Percentiles rank a stretch among this genome's conserved stretches.
Evolutionary conservation across 2,329 filamentous ascomycete genomes (phyloP).

Genomic region (Sporothrix phasma): DNA sequence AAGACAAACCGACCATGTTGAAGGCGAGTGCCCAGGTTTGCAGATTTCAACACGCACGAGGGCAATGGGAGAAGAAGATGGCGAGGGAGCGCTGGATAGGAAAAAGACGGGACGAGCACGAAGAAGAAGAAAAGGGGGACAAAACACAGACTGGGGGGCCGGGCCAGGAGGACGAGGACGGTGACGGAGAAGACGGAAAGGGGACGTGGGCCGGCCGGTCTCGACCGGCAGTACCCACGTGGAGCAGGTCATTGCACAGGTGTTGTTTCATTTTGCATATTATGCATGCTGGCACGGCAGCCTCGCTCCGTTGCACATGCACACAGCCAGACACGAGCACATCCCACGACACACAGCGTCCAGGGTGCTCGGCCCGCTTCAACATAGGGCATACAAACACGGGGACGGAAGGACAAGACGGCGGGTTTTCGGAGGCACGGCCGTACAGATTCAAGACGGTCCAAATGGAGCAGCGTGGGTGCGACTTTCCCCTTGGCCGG

Average conservation of each 20-base stretch:
- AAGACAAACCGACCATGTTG: neutral
- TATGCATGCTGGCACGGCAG: neutral
- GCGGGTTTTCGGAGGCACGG: neutral
- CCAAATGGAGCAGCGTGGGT: neutral
- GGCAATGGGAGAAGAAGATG: neutral
- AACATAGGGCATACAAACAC: slow-evolving; percentile 2
- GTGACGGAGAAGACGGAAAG: neutral
- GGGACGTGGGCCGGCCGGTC: neutral
- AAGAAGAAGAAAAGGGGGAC: neutral
- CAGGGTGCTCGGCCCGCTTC: slow-evolving; percentile 4
- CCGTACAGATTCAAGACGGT: neutral
- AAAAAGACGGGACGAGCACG: neutral
- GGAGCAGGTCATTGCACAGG: slow-evolving; percentile 1
- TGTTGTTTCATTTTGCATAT: slow-evolving; percentile 7
- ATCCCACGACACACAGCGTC: neutral
- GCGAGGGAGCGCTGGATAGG: neutral
- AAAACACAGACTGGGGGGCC: too few relatives aligned
- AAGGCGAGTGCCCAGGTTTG: slow-evolving; percentile 10
- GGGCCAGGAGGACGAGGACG: neutral
- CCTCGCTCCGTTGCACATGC: neutral
- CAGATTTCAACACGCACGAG: slow-evolving; percentile 16
- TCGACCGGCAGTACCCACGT: neutral
- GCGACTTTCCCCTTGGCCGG: neutral
- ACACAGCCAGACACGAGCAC: neutral
- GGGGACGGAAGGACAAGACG: neutral